Base-by-base conservation (phyloP, 179 eudicot species). In the Patellifolia procumbens region DNA sequence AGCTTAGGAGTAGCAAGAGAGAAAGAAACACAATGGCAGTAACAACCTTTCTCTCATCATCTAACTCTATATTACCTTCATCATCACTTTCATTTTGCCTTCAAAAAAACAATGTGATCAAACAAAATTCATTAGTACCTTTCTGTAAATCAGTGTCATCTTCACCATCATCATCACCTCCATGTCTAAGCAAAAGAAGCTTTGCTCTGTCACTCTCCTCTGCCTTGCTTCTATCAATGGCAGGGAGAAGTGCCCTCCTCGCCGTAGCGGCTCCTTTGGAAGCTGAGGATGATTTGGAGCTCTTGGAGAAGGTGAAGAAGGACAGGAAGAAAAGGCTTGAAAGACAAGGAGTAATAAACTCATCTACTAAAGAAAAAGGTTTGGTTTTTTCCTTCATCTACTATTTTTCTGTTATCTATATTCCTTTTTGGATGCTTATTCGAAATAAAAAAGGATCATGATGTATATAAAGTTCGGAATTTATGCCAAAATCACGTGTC, bases 311-410 rank as follows among this genome's bases (percentile, higher is more conserved):
- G 83, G 97, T 95, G 31, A 95, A 93, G 87, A 84, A 81, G 81
- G 99, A 95, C 68, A 90, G 97, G 73, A 88, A 93, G 83, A 95
- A 88, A 84, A 89, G 99, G 89, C 80, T 95, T 83, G 95, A 95
- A 75, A 89, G 78, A 64, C 98, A 92, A 81, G 91, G 86, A 22
- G 79, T 86, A 70, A 83, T 95, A 68, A 91, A 75, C 78, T 92
- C 99, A 32, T 85, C 97, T 56, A 76, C 81, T 49, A 80, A 87
- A 55, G 99, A 95, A 80, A 95, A 76, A 88, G 97, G 99, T 95
- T 42, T 31, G 7, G 15, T 59, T 51, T 43, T 17, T 46, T 63
- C 49, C 35, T 24, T 19, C 29, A 43, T 58, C 59, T 28, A 10
- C 42, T n/a, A 1, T 31, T 24, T 17, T 1, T 49, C n/a, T n/a